Base-by-base conservation (phyloP, 2,329 filamentous ascomycete genomes). In the Xylaria sp. region DNA sequence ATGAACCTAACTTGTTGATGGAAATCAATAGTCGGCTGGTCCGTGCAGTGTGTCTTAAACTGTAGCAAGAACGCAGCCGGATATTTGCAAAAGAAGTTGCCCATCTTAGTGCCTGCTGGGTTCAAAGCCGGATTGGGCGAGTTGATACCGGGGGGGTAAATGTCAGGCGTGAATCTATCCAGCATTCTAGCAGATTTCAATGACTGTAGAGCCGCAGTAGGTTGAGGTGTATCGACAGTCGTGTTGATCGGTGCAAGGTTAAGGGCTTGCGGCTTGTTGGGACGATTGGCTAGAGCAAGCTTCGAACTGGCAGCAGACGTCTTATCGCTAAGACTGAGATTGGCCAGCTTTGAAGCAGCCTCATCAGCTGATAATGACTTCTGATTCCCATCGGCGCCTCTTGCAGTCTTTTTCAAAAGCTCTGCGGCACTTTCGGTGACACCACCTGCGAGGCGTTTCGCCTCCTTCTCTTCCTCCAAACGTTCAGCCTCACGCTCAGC, bases 11-110 rank as follows among this genome's bases (percentile, higher is more conserved):
- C 87, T 71, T 94, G 92, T 66, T 88, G 82, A 71, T 95, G 90
- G 85, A 96, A 99, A 71, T 97, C 93, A 49, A 92, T 76, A 0
- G 92, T 96, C 11, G 94, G 94, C 78, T 97, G 95, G 80, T 99
- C 94, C 64, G 91, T 95, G 78, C 97, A 99, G 18, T 96, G 91
- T 68, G 85, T 85, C 78, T 97, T 91, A 82, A 99, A 99, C 73
- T 99, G 94, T 35, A 99, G 82, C 76, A 99, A 79, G 80, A 99
- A 99, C 69, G 89, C 88, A 70, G 92, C 90, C 76, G 97, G 92
- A 75, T 99, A 99, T 74, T 95, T 92, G 80, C 95, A 96, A 48
- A 86, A 88, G 74, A 86, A 88, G 74, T 86, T 89, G 62, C 85
- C 86, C 78, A 92, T 93, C 75, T 89, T 90, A 39, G 84, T 81